Percentiles rank a stretch among this genome's conserved stretches.
Conservation (phyloP, 495 filamentous ascomycete species). For the Clavariopsis aquatica region DNA sequence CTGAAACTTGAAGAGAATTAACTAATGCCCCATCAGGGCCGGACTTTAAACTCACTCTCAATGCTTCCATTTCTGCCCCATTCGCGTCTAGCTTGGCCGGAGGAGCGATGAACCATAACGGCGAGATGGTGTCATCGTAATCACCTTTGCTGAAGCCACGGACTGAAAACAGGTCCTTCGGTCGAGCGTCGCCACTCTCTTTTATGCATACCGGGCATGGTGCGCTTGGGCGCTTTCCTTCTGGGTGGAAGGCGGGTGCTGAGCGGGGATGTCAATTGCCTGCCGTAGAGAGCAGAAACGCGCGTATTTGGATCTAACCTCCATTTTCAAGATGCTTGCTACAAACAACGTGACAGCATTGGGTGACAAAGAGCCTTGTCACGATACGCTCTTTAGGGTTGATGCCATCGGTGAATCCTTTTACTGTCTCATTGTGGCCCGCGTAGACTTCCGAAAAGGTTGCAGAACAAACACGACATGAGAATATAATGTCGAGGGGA, state of each 20-base stretch:
- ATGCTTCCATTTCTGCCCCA: constrained; percentile 42
- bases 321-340: constrained; percentile 49
- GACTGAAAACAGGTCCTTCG: constrained; percentile 47
- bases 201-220: constrained; percentile 48
- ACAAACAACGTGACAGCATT: constrained; percentile 51
- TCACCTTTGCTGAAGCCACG: constrained; percentile 43
- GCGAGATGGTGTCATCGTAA: constrained; percentile 47
- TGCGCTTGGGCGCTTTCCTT: constrained; percentile 43
- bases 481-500: constrained; percentile 47
- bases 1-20: constrained; percentile 45
- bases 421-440: constrained; percentile 31
- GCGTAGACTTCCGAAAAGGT: constrained; percentile 48
- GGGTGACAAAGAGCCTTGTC: constrained; percentile 49
- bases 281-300: neutral
- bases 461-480: constrained; percentile 48
- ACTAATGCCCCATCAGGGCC: neutral
- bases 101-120: constrained; percentile 44
- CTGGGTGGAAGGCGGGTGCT: constrained; percentile 50
- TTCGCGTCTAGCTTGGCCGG: constrained; percentile 41
- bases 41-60: constrained; percentile 40
- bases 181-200: constrained; percentile 39
- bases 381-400: constrained; percentile 39
- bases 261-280: neutral
- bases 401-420: constrained; percentile 42
- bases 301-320: constrained; percentile 44